Conservation (phyloP, 2,329 filamentous ascomycete genomes). For the Fusarium sp. region DNA sequence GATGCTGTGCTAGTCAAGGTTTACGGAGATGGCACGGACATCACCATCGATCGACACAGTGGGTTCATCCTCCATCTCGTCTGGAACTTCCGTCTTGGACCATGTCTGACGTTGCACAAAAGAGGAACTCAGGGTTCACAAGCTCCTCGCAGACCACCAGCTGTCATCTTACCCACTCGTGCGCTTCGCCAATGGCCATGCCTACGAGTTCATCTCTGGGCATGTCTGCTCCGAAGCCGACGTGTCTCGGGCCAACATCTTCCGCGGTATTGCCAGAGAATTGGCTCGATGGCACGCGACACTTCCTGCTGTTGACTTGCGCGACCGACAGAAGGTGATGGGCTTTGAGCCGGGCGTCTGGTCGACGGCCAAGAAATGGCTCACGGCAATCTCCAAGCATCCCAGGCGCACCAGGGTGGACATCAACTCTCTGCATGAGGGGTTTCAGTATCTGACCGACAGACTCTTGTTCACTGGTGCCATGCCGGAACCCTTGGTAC, state of each 20-base stretch:
- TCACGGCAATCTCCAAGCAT: slow-evolving; percentile 23
- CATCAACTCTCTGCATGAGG: slow-evolving; percentile 13
- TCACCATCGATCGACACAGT: slow-evolving; percentile 38
- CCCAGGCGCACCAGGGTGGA: slow-evolving; percentile 3
- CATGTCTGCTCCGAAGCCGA: slow-evolving; percentile 25
- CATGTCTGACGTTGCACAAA: slow-evolving; percentile 23
- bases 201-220: slow-evolving; percentile 31
- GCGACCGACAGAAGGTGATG: not conserved
- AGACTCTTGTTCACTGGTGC: slow-evolving; percentile 14
- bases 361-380: slow-evolving; percentile 38
- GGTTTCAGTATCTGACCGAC: slow-evolving; percentile 28
- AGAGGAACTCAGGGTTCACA: slow-evolving; percentile 38
- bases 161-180: slow-evolving; percentile 32
- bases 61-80: slow-evolving; percentile 17
- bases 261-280: slow-evolving; percentile 35
- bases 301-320: slow-evolving; percentile 3
- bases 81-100: slow-evolving; percentile 6
- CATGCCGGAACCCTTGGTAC: slow-evolving; percentile 29
- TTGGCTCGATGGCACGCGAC: slow-evolving; percentile 32
- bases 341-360: slow-evolving; percentile 29
- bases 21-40: slow-evolving; percentile 37
- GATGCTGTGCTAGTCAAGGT: slow-evolving; percentile 32
- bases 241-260: slow-evolving; percentile 23
- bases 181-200: slow-evolving; percentile 37
- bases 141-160: slow-evolving; percentile 26